phyloP scores from a whole-genome alignment of 2,329 filamentous ascomycete species.

The Fusarium stilboides region DNA sequence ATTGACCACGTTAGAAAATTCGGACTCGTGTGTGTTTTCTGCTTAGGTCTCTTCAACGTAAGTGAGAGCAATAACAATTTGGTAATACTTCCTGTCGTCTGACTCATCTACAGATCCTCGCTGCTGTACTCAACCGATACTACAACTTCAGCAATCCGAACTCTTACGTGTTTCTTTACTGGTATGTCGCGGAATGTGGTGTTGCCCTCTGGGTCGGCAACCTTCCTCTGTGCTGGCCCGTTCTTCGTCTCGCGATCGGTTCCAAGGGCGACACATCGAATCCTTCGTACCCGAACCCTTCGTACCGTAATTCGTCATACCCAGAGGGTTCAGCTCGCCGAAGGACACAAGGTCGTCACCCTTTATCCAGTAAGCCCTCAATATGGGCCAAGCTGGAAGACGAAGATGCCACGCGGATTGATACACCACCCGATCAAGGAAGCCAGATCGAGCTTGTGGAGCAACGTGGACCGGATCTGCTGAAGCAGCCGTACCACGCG shows the following conservation, averaged over 20 bases:
- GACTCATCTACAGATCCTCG: slow-evolving; percentile 63
- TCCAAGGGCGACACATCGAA: slow-evolving; percentile 41
- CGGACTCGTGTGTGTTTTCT: slow-evolving; percentile 69
- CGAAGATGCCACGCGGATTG: slow-evolving; percentile 35
- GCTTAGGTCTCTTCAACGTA: slow-evolving; percentile 66
- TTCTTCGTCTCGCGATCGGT: slow-evolving; percentile 63
- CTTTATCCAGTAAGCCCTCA: slow-evolving; percentile 43
- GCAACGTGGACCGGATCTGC: slow-evolving; percentile 29
- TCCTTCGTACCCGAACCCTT: slow-evolving; percentile 44
- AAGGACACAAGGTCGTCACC: slow-evolving; percentile 29
- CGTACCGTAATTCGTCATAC: slow-evolving; percentile 36
- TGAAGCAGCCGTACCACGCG: slow-evolving; percentile 28
- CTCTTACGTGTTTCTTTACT: slow-evolving; percentile 69
- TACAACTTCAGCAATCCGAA: slow-evolving; percentile 72
- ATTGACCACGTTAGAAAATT: slow-evolving; percentile 60
- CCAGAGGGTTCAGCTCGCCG: slow-evolving; percentile 41
- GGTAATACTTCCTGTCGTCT: background rate
- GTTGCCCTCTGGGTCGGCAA: slow-evolving; percentile 74
- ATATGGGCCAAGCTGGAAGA: slow-evolving; percentile 53
- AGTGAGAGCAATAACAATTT: background rate
- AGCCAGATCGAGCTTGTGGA: slow-evolving; percentile 53
- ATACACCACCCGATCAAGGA: slow-evolving; percentile 38
- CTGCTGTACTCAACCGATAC: slow-evolving; percentile 73
- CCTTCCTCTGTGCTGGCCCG: slow-evolving; percentile 71
- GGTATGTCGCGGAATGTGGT: slow-evolving; percentile 72